phyloP scores from a whole-genome alignment of 1,284 basidiomycete species.

The Sporisorium sorghi region DNA sequence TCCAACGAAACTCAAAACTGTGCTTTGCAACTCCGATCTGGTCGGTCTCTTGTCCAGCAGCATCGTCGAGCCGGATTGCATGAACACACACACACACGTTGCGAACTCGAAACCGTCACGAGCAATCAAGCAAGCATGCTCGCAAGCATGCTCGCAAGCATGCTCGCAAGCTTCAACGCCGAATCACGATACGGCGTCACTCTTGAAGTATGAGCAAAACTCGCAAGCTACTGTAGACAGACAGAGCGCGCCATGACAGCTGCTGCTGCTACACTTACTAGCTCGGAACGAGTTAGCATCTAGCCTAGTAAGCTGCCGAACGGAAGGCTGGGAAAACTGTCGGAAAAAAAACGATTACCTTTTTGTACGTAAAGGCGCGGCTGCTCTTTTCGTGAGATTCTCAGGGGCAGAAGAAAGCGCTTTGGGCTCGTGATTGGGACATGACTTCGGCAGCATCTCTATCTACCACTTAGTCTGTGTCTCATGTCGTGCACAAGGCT shows the following conservation, averaged over 20 bases:
- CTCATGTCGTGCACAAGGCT: too few relatives aligned
- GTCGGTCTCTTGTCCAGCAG: not conserved
- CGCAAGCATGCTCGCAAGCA: too few relatives aligned
- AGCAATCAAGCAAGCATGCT: too few relatives aligned
- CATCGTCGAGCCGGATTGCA: not conserved
- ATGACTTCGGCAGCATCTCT: not conserved
- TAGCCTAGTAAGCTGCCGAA: constrained; percentile 5
- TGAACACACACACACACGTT: not conserved
- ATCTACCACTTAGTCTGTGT: too few relatives aligned
- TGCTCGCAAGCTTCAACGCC: too few relatives aligned
- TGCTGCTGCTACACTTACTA: too few relatives aligned
- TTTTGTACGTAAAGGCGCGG: not conserved
- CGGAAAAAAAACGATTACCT: not conserved
- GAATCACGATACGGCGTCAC: not conserved
- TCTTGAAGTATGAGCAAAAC: not conserved
- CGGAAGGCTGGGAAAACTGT: constrained; percentile 12
- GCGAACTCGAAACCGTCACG: not conserved
- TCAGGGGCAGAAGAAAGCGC: not conserved
- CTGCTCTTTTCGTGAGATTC: not conserved
- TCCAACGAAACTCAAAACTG: not conserved
- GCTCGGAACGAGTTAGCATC: constrained; percentile 5
- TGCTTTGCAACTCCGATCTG: not conserved
- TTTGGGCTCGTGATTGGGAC: not conserved
- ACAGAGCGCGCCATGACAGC: not conserved
- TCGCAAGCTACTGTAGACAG: not conserved